Base-by-base conservation (phyloP, 371 early-diverging fungal genomes). In the Apophysomyces ossiformis region DNA sequence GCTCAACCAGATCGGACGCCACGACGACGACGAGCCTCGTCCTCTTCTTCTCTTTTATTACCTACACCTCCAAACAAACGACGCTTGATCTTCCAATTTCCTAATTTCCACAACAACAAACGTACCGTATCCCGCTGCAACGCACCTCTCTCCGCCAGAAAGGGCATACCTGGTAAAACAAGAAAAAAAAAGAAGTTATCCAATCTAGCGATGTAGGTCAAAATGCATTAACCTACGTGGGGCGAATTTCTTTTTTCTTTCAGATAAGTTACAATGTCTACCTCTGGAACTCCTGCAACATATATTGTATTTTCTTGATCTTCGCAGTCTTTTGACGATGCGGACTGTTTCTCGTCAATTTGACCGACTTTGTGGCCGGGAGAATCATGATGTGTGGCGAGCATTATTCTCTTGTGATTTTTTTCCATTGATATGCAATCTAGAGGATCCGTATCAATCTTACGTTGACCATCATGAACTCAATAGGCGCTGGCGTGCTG, bases 401-500 rank as follows among this genome's bases (percentile, higher is more conserved):
- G 63, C 56, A 41, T 50, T 72, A 32, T 64, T 70, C 9, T 59
- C 37, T 39, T 62, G 60, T 16, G 78, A 71, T 60, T 78, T 72
- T n/a, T 67, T 57, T 38, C 64, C 54, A 58, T 16, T 47, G 56
- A 41, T 37, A 35, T 11, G 60, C 38, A 57, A 45, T 9, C 37
- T 16, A 16, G 61, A 59, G 16, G 13, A 16, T 21, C 18, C 54
- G 58, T 62, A 65, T 38, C 60, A 69, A 37, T 69, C 69, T 1
- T 82, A 79, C 57, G 66, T 67, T 26, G 68, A 75, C 13, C 74
- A 75, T 37, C 35, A 69, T 6, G 37, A 68, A 35, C 64, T 82
- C 6, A 64, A 37, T 13, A 67, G 39, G 36, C 74, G 78, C n/a
- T 82, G 82, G 82, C 67, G 63, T 7, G 62, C 68, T 8, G 82